Percentiles rank a stretch among this genome's conserved stretches.
Conservation (phyloP, 805 yeast genomes). For the Myxozyma udenii region DNA sequence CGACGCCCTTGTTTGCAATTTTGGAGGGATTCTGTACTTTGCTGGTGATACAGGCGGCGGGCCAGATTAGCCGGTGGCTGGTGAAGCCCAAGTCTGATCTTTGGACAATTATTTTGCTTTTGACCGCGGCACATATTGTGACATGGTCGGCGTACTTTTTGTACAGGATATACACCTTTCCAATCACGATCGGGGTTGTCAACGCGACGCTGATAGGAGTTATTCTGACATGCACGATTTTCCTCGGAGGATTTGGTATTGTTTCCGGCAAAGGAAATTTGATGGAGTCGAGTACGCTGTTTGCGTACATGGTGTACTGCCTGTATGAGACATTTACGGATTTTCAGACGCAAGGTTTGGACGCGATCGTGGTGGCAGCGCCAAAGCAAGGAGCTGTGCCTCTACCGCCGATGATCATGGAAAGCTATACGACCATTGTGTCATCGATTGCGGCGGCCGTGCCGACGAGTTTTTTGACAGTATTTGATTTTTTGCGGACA, state of each 20-base stretch:
- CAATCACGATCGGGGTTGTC: constrained; percentile 59
- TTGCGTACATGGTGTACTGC: constrained; percentile 89
- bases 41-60: constrained; percentile 86
- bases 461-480: constrained; percentile 43
- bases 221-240: constrained; percentile 68
- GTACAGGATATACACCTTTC: constrained; percentile 76
- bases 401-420: constrained; percentile 41
- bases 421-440: constrained; percentile 39
- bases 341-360: constrained; percentile 45
- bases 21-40: constrained; percentile 92
- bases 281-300: constrained; percentile 79
- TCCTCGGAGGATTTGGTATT: constrained; percentile 79
- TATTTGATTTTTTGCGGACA: constrained; percentile 46
- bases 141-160: constrained; percentile 75
- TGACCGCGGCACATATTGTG: constrained; percentile 69
- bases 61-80: constrained; percentile 74
- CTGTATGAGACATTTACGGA: constrained; percentile 91
- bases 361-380: constrained; percentile 10
- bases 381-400: constrained; percentile 27
- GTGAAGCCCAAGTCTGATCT: constrained; percentile 50
- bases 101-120: constrained; percentile 72
- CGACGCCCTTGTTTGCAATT: constrained; percentile 85
- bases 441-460: constrained; percentile 40
- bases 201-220: constrained; percentile 86
- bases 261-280: constrained; percentile 81